phyloP scores from a whole-genome alignment of 2,329 filamentous ascomycete species.

The Monosporascus sp. region DNA sequence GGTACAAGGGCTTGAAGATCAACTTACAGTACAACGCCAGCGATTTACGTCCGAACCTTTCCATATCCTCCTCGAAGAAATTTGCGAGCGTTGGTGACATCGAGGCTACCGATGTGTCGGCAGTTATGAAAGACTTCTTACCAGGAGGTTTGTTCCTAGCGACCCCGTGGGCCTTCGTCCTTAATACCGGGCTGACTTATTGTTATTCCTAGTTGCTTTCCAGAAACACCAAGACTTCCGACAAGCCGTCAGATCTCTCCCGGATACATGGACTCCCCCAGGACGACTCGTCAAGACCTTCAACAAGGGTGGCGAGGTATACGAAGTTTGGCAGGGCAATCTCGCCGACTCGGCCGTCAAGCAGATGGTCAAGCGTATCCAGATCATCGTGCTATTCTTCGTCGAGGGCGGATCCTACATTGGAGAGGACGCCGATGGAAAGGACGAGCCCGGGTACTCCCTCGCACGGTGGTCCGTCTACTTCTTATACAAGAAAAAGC shows the following conservation, averaged over 20 bases:
- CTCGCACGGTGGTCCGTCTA: slow-evolving; percentile 87
- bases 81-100: slow-evolving; percentile 64
- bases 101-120: slow-evolving; percentile 63
- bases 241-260: slow-evolving; percentile 43
- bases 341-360: slow-evolving; percentile 65
- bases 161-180: neutral
- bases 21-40: slow-evolving; percentile 61
- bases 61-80: slow-evolving; percentile 66
- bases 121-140: slow-evolving; percentile 58
- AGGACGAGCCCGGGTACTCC: slow-evolving; percentile 66
- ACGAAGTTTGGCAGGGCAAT: slow-evolving; percentile 79
- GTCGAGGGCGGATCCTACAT: slow-evolving; percentile 90
- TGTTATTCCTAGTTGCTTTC: slow-evolving; percentile 54
- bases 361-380: slow-evolving; percentile 71
- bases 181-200: slow-evolving; percentile 5
- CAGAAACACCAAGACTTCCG: slow-evolving; percentile 58
- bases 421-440: slow-evolving; percentile 37
- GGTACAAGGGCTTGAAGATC: slow-evolving; percentile 78
- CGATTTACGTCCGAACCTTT: slow-evolving; percentile 74
- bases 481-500: slow-evolving; percentile 69
- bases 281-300: slow-evolving; percentile 66
- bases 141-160: slow-evolving; percentile 51
- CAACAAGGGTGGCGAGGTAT: slow-evolving; percentile 54
- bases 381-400: slow-evolving; percentile 78
- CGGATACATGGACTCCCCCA: slow-evolving; percentile 60